These are phyloP conservation scores for Ceratocystis destructans DNA, from an alignment of 2,329 filamentous ascomycete species.

Conservation along the genomic window DNA sequence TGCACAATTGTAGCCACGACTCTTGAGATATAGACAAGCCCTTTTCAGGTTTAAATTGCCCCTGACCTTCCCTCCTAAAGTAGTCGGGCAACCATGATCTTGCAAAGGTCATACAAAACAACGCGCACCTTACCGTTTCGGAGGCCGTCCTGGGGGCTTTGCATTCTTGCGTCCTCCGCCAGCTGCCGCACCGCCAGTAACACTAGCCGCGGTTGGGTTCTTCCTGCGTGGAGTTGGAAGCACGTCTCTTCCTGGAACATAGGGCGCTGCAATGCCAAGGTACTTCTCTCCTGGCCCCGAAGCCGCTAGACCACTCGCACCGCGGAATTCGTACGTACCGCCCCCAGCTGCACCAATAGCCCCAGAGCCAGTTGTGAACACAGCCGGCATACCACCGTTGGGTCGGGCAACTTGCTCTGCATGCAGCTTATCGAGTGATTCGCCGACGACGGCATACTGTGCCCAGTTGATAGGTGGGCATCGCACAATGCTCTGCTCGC, in stretches of 20 bases:
- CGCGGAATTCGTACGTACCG: slow-evolving; percentile 40
- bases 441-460: slow-evolving; percentile 71
- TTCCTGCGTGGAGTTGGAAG: slow-evolving; percentile 28
- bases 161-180: slow-evolving; percentile 9
- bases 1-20: not conserved
- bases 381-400: slow-evolving; percentile 38
- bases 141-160: slow-evolving; percentile 19
- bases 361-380: slow-evolving; percentile 24
- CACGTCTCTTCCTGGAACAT: slow-evolving; percentile 39
- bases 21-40: not conserved
- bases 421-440: slow-evolving; percentile 71
- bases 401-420: slow-evolving; percentile 61
- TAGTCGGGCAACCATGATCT: not conserved
- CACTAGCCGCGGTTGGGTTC: not conserved
- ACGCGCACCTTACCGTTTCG: slow-evolving; percentile 20
- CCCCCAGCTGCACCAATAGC: slow-evolving; percentile 21
- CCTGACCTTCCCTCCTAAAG: not conserved
- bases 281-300: slow-evolving; percentile 28
- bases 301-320: slow-evolving; percentile 21
- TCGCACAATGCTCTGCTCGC: slow-evolving; percentile 67
- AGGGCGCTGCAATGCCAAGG: slow-evolving; percentile 43
- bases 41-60: not conserved
- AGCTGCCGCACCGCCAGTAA: not conserved
- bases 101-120: too few relatives aligned
- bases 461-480: slow-evolving; percentile 89